Conservation (phyloP, 306 rosid genomes). For the Acacia confusa region DNA sequence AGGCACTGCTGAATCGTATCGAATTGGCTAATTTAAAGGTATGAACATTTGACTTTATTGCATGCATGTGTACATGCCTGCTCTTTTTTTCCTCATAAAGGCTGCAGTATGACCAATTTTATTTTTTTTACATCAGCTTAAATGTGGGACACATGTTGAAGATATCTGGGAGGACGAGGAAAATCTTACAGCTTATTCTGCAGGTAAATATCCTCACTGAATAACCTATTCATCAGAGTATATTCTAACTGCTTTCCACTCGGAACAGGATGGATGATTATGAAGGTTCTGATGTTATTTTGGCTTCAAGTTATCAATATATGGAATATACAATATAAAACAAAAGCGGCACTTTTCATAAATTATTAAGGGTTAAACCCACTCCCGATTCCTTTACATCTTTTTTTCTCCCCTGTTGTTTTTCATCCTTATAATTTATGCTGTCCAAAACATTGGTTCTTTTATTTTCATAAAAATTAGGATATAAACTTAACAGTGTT, state of each 20-base stretch:
- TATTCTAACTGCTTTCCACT: conserved; percentile 16
- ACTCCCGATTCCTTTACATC: background rate
- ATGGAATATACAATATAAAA: background rate
- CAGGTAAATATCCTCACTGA: conserved; percentile 42
- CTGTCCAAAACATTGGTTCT: background rate
- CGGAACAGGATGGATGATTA: conserved; percentile 13
- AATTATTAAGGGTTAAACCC: no score
- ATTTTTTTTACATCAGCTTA: conserved; percentile 56
- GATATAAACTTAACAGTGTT: no score
- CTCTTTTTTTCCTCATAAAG: conserved; percentile 13
- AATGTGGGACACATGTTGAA: conserved; percentile 52
- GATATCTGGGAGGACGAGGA: conserved; percentile 56
- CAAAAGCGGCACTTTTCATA: background rate
- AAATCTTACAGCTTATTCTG: conserved; percentile 24
- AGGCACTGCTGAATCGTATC: conserved; percentile 46
- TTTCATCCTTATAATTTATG: background rate
- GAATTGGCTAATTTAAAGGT: conserved; percentile 67
- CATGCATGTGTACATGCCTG: background rate
- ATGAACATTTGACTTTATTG: conserved; percentile 33
- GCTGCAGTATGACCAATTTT: conserved; percentile 42
- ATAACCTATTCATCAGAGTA: background rate
- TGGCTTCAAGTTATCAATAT: background rate
- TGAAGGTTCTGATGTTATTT: conserved; percentile 5
- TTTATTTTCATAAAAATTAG: no score
- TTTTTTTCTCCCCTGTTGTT: no score